Evolutionary conservation across 306 rosid genomes (phyloP), one percentile per base, ranked within the genome.

Genomic region (Trifolium pratense): DNA sequence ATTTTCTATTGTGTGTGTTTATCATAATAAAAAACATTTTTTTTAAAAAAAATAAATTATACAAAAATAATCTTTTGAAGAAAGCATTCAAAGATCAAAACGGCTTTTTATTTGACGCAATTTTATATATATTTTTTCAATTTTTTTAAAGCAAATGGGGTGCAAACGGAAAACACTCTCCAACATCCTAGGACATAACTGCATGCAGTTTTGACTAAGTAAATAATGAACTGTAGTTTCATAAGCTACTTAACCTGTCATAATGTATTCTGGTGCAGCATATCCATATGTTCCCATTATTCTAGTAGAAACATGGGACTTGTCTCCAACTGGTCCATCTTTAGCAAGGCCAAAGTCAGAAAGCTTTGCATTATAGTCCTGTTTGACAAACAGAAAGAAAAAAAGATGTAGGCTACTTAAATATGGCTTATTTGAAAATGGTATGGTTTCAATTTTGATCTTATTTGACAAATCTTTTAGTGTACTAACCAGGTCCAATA

Each of bases 241-340:
- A 62, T 26, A 67, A 15, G 39, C 49, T 32, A 45, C 59, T 57
- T 73, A 72, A 85, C 99, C 99, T 23, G 99, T 95, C 96, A 91
- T 83, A 65, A 91, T 92, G 78, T 95, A 95, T 82, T 91, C 99
- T 0, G 99, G 99, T 32, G 99, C 99, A 55, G 99, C 99, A 81
- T 95, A 95, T 5, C 99, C 99, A 63, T 95, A 95, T 7, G 99
- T 95, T 69, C 99, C 99, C 97, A 95, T 95, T 61, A 95, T 83
- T 66, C 99, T 86, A 60, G 99, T 95, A 10, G 97, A 95, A 70
- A 95, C 99, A 71, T 95, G 97, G 60, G 97, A 95, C 76, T 89
- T 84, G 83, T 94, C 99, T 17, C 99, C 99, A 8, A 86, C 97
- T 10, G 99, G 99, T 71, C 97, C 97, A 74, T 90, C 97, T 83